Evolutionary conservation across 768 basidiomycete species (phyloP), one percentile per base, ranked within the genome.

Genomic region (Pisolithus marmoratus): DNA sequence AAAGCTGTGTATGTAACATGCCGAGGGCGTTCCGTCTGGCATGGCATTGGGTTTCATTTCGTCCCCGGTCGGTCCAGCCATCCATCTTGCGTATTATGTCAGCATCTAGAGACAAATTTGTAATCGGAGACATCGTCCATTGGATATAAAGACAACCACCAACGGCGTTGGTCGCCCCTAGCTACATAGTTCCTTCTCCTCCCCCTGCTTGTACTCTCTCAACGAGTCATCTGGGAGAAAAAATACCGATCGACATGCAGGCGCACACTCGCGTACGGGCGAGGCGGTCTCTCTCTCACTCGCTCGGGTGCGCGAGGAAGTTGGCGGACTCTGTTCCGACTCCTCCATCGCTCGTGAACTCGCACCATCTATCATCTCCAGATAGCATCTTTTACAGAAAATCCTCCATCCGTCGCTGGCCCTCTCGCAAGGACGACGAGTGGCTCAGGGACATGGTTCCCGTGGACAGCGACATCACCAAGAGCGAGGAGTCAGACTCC

Each of bases 391-490:
- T 83, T 56, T 71, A 69, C 50, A 72, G 70, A 52, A 63, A 71
- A 26, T 51, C 66, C 2, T 49, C 63, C 3, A 26, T 68, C 9
- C 67, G 70, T 15, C 70, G 58, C 37, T 59, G 68, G 9, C 79
- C 80, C 17, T 76, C 72, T 46, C 71, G 76, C 45, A 74, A 72
- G 58, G 79, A 82, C 54, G 78, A 84, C 58, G 70, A 70, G 55
- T 85, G 83, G 83, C 69, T 85, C 49, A 74, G 79, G 64, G 83
- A 85, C 70, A 84, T 82, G 57, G 70, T 84, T 2, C 83, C 83
- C 8, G 38, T 60, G 41, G 42, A 60, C 54, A 23, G 47, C 37
- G 54, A 19, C 12, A 4, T 7, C 36, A 8, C 60, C 9, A 48
- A n/a, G 27, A 62, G 56, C 5, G 37, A 41, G 46, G 57, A 54